Conservation (phyloP, 441 rosid species). For the Erodium texanum region DNA sequence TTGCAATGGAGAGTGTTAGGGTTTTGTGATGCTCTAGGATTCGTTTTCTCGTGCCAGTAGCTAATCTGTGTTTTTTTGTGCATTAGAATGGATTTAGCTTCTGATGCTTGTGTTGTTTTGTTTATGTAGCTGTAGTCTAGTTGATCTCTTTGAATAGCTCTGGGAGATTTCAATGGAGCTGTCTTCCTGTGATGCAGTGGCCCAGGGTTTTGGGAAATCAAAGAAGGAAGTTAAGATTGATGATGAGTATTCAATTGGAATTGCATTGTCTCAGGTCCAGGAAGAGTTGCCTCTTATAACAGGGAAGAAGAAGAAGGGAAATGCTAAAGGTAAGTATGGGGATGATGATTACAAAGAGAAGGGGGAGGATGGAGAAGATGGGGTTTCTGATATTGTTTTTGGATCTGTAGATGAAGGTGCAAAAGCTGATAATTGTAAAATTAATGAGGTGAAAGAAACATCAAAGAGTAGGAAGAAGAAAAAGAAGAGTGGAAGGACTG, state of each 20-base stretch:
- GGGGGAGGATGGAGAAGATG: slow-evolving; percentile 32
- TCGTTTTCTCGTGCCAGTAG: too few species aligned
- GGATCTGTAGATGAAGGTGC: slow-evolving; percentile 24
- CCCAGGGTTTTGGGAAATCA: slow-evolving; percentile 48
- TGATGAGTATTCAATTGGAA: slow-evolving; percentile 67
- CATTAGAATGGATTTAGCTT: too few species aligned
- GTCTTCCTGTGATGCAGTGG: slow-evolving; percentile 17
- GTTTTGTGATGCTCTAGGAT: too few species aligned
- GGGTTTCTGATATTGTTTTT: slow-evolving; percentile 28
- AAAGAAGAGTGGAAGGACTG: slow-evolving; percentile 83
- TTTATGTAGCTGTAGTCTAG: too few species aligned
- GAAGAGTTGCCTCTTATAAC: slow-evolving; percentile 35
- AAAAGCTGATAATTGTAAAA: slow-evolving; percentile 34
- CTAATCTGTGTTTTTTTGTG: too few species aligned
- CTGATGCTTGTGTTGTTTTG: too few species aligned
- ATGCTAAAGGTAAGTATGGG: slow-evolving; percentile 26
- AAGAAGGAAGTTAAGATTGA: slow-evolving; percentile 64
- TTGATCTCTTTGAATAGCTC: too few species aligned
- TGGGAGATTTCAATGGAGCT: too few species aligned
- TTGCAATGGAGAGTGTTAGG: too few species aligned
- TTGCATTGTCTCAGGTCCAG: slow-evolving; percentile 34
- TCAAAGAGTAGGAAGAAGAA: slow-evolving; percentile 81
- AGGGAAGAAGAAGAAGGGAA: slow-evolving; percentile 61
- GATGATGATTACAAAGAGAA: slow-evolving; percentile 22
- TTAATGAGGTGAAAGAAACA: slow-evolving; percentile 38